Conservation (phyloP, 176 grass and related monocot species). For the Pontederia crassipes region DNA sequence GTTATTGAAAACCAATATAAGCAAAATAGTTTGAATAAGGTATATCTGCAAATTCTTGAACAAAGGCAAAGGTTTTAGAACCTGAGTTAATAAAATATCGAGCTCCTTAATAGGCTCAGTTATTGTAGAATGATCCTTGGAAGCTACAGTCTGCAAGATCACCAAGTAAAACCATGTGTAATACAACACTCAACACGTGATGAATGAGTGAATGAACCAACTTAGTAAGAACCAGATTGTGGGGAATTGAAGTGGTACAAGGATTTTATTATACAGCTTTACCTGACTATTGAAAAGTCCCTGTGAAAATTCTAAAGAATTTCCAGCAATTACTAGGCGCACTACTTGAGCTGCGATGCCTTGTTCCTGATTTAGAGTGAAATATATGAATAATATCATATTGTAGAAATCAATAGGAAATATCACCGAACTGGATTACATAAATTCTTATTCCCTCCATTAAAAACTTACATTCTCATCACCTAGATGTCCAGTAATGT, state of each 20-base stretch:
- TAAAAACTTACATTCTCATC: slow-evolving; percentile 79
- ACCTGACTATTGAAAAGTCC: slow-evolving; percentile 77
- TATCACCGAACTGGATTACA: slow-evolving; percentile 19
- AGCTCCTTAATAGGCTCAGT: slow-evolving; percentile 90
- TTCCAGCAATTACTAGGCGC: slow-evolving; percentile 71
- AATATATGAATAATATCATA: slow-evolving; percentile 6
- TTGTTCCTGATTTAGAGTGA: slow-evolving; percentile 55
- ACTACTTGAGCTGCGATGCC: slow-evolving; percentile 71
- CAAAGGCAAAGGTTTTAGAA: slow-evolving; percentile 12
- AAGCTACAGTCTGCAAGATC: slow-evolving; percentile 51
- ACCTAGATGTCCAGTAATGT: slow-evolving; percentile 89
- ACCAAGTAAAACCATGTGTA: slow-evolving; percentile 1
- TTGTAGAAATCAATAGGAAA: not conserved
- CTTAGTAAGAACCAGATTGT: no score
- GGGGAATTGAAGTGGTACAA: not conserved
- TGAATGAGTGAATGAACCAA: not conserved
- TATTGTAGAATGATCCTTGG: slow-evolving; percentile 81
- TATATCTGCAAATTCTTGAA: not conserved
- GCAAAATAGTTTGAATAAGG: not conserved
- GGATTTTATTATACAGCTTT: not conserved
- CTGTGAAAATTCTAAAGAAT: slow-evolving; percentile 69
- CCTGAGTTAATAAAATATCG: slow-evolving; percentile 96
- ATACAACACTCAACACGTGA: slow-evolving; percentile 2
- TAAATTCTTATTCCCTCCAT: slow-evolving; percentile 75
- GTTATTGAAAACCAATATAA: no score